Percentiles rank a stretch among this genome's conserved stretches.
Conservation (phyloP, 2,329 filamentous ascomycete species). For the Microsporum canis region DNA sequence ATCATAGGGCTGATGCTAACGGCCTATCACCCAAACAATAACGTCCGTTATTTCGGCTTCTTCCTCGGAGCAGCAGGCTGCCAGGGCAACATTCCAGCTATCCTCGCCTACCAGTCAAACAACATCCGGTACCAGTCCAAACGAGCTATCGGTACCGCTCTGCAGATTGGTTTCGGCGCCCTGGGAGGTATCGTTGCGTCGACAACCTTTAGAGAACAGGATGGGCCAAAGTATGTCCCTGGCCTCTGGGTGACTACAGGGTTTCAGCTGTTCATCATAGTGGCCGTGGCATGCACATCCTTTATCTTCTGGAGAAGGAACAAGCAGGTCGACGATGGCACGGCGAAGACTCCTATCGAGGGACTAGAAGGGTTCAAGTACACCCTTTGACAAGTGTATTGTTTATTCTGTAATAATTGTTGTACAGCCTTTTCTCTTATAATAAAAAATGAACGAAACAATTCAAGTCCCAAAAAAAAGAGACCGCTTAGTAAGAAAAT, state of each 20-base stretch:
- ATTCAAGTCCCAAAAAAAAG: too few species aligned
- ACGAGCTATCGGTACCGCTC: slow-evolving; percentile 61
- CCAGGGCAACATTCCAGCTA: slow-evolving; percentile 23
- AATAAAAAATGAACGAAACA: too few species aligned
- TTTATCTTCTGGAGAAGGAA: slow-evolving; percentile 9
- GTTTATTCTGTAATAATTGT: background rate
- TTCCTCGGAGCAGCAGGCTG: slow-evolving; percentile 23
- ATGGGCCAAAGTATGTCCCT: slow-evolving; percentile 13
- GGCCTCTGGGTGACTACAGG: slow-evolving; percentile 11
- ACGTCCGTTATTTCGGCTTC: slow-evolving; percentile 20
- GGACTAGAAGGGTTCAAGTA: slow-evolving; percentile 12
- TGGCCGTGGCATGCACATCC: background rate
- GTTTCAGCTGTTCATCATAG: slow-evolving; percentile 9
- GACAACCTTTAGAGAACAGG: slow-evolving; percentile 48
- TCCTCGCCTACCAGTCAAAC: slow-evolving; percentile 25
- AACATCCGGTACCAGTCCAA: slow-evolving; percentile 58
- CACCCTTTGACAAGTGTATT: slow-evolving; percentile 6
- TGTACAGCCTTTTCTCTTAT: background rate
- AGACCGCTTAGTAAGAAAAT: background rate
- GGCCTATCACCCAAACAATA: slow-evolving; percentile 17
- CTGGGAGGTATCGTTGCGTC: slow-evolving; percentile 62
- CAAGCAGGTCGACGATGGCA: slow-evolving; percentile 10
- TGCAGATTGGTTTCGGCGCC: slow-evolving; percentile 60
- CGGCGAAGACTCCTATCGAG: slow-evolving; percentile 9
- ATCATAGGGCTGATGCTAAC: slow-evolving; percentile 22